These are phyloP conservation scores for Lachancea nothofagi DNA, from an alignment of 805 yeast genomes.

Conservation along the genomic window DNA sequence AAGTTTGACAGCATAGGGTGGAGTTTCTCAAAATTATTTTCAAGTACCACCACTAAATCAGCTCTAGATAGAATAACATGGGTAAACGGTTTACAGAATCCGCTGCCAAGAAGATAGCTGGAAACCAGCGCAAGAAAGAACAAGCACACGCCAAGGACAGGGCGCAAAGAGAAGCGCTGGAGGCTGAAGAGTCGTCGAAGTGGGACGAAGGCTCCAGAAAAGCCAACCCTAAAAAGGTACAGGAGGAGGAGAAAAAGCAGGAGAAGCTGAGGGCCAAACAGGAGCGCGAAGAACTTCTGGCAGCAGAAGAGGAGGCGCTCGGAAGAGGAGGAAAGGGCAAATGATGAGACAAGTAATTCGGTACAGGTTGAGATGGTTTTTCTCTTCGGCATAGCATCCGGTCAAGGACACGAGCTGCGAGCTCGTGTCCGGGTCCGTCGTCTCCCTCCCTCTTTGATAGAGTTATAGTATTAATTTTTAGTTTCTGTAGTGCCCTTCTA, in stretches of 20 bases:
- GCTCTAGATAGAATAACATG: no score
- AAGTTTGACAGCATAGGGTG: no score
- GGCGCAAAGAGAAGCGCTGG: conserved; percentile 21
- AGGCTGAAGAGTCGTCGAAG: conserved; percentile 31
- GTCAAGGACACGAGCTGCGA: neutral
- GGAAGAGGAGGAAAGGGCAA: conserved; percentile 25
- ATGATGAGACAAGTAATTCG: conserved; percentile 6
- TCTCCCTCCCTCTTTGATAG: conserved; percentile 4
- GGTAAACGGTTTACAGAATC: conserved; percentile 35
- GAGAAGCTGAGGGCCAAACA: conserved; percentile 28
- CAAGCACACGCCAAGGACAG: conserved; percentile 27
- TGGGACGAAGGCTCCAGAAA: conserved; percentile 32
- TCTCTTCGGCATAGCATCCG: neutral
- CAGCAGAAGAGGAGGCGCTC: conserved; percentile 28
- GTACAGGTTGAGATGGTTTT: neutral
- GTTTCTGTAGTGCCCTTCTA: conserved; percentile 2
- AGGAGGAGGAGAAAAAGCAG: conserved; percentile 30
- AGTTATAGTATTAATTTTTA: conserved; percentile 2
- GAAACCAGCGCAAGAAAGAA: conserved; percentile 31
- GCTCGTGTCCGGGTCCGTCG: neutral
- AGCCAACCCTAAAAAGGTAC: conserved; percentile 22
- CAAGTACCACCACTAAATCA: no score
- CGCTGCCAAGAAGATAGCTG: conserved; percentile 34
- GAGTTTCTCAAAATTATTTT: no score
- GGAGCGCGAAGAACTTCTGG: conserved; percentile 31